Percentiles rank a stretch among this genome's conserved stretches.
These are phyloP conservation scores for Camelina neglecta DNA, from an alignment of 345 rosid species.

Conservation along the genomic window DNA sequence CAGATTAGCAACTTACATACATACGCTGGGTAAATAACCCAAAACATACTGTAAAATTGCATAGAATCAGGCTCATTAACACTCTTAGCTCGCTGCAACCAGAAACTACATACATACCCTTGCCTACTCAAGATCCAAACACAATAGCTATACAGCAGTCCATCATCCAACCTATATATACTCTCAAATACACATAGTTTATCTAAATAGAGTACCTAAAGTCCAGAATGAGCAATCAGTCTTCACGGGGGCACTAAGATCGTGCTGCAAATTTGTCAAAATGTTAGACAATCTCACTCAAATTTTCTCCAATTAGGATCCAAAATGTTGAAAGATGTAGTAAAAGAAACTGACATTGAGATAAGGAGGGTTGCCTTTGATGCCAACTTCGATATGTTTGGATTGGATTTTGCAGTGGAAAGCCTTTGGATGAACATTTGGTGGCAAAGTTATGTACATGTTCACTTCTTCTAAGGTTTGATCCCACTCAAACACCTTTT, in stretches of 20 bases:
- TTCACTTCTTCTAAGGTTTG: conserved; percentile 91
- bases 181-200: neutral
- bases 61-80: neutral
- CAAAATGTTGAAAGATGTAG: neutral
- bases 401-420: conserved; percentile 84
- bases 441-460: conserved; percentile 72
- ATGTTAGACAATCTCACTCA: neutral
- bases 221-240: conserved; percentile 95
- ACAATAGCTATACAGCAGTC: conserved; percentile 3
- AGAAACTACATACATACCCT: neutral
- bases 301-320: neutral
- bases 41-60: neutral
- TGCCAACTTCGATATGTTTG: conserved; percentile 86
- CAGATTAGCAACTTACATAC: neutral
- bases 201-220: conserved; percentile 53
- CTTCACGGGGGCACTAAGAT: conserved; percentile 74
- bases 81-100: neutral
- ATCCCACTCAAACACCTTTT: conserved; percentile 93
- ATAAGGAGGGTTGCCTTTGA: conserved; percentile 96
- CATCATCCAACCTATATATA: conserved; percentile 2
- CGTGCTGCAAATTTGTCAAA: conserved; percentile 57
- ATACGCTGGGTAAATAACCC: neutral
- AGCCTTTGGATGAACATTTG: conserved; percentile 70
- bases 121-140: conserved; percentile 4
- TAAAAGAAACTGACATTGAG: conserved; percentile 66